Percentiles rank a stretch among this genome's conserved stretches.
Evolutionary conservation across 495 filamentous ascomycete species (phyloP).

Genomic region (Xylaria venustula): DNA sequence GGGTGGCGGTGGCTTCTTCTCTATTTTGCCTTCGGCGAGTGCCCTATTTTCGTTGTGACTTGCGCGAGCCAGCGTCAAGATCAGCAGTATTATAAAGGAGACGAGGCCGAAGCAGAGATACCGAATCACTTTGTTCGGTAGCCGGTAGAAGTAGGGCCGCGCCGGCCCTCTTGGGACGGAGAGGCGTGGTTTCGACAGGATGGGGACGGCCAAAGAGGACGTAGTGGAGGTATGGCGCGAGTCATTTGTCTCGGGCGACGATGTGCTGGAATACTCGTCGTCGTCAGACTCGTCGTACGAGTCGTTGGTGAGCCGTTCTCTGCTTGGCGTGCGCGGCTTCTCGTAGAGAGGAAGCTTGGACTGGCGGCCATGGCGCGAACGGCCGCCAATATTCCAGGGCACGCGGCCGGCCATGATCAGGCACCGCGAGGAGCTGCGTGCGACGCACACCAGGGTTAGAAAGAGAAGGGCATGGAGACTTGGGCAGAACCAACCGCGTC

Average conservation of each 20-base stretch:
- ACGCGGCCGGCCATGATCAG: conserved; percentile 22
- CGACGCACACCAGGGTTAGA: background rate
- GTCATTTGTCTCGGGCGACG: conserved; percentile 39
- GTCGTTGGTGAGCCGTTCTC: conserved; percentile 45
- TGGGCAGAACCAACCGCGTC: background rate
- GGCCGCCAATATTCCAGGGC: conserved; percentile 28
- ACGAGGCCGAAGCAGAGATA: conserved; percentile 71
- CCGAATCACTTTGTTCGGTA: conserved; percentile 64
- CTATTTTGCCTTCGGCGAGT: conserved; percentile 55
- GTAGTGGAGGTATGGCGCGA: conserved; percentile 54
- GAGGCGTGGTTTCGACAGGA: conserved; percentile 47
- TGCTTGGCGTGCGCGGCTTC: conserved; percentile 28
- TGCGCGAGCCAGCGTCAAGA: conserved; percentile 66
- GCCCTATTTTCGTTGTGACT: conserved; percentile 62
- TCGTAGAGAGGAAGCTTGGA: conserved; percentile 45
- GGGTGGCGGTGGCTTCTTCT: conserved; percentile 36
- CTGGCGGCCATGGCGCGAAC: conserved; percentile 33
- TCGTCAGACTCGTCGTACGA: conserved; percentile 42
- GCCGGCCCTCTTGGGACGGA: conserved; percentile 38
- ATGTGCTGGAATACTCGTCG: conserved; percentile 41
- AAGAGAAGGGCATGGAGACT: background rate
- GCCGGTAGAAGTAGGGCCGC: conserved; percentile 51
- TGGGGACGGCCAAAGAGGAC: conserved; percentile 48
- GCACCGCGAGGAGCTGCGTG: conserved; percentile 12
- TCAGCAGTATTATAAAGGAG: conserved; percentile 67